Evolutionary conservation across 345 rosid genomes (phyloP).

Genomic region (Lepidium didymum): DNA sequence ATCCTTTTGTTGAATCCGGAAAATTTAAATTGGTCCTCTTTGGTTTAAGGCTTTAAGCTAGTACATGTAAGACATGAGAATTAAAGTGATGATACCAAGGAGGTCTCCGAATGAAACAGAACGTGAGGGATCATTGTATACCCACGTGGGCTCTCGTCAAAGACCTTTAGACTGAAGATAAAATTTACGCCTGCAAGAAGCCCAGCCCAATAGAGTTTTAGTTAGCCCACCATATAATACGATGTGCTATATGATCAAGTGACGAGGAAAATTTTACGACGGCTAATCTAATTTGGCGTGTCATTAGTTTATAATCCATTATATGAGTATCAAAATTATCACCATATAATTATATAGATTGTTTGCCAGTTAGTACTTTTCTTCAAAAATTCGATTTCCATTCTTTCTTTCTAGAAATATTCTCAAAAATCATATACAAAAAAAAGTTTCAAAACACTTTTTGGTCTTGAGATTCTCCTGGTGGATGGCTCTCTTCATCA

Average conservation of each 20-base stretch:
- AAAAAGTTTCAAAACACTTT: not conserved
- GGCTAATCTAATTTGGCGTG: not conserved
- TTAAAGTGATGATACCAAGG: conserved; percentile 34
- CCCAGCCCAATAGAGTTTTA: not conserved
- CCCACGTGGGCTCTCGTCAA: conserved; percentile 62
- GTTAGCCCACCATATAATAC: not conserved
- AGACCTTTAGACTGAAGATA: not conserved
- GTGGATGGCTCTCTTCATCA: conserved; percentile 14
- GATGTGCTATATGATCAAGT: not conserved
- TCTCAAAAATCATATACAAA: conserved; percentile 4
- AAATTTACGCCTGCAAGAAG: not conserved
- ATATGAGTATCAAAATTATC: not conserved
- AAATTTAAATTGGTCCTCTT: too few relatives aligned
- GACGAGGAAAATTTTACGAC: not conserved
- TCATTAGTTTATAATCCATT: not conserved
- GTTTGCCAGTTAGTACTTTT: not conserved
- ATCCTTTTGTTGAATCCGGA: too few relatives aligned
- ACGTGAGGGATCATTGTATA: conserved; percentile 54
- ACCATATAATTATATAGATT: not conserved
- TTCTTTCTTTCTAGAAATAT: not conserved
- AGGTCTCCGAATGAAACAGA: conserved; percentile 55
- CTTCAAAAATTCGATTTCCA: not conserved
- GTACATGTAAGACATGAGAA: not conserved
- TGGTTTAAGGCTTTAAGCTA: too few relatives aligned
- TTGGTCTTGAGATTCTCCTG: conserved; percentile 18